Conservation (phyloP, 352 stramenopile species). For the Globisporangium solare region DNA sequence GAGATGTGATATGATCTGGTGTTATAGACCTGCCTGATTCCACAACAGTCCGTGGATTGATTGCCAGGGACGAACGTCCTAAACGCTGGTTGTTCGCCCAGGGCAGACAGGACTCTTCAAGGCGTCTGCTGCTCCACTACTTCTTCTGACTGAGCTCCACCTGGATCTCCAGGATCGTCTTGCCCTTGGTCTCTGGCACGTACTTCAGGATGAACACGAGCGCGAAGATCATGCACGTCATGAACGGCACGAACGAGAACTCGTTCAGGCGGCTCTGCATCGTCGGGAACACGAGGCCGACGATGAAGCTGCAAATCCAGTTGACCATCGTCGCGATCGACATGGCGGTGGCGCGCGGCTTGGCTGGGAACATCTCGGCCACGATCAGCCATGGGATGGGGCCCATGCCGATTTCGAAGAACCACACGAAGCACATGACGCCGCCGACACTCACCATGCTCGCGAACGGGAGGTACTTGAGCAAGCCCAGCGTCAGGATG, state of each 20-base stretch:
- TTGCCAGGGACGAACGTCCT: too few species aligned
- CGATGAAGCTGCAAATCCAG: slow-evolving; percentile 94
- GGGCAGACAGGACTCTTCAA: not conserved
- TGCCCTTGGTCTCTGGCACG: slow-evolving; percentile 90
- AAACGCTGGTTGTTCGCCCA: not conserved
- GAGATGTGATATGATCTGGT: too few species aligned
- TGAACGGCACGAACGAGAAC: slow-evolving; percentile 91
- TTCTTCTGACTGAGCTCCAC: slow-evolving; percentile 40
- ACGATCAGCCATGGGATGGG: slow-evolving; percentile 96
- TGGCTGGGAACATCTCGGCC: slow-evolving; percentile 95
- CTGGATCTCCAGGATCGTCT: slow-evolving; percentile 73
- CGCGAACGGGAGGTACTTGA: slow-evolving; percentile 58
- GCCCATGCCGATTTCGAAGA: slow-evolving; percentile 68
- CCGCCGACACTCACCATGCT: slow-evolving; percentile 56
- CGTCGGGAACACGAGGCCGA: slow-evolving; percentile 91
- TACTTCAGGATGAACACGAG: slow-evolving; percentile 79
- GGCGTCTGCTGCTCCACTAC: not conserved
- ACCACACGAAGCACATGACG: slow-evolving; percentile 78
- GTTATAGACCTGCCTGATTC: too few species aligned
- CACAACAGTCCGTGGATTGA: too few species aligned
- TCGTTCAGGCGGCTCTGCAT: slow-evolving; percentile 81
- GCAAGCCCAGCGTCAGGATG: slow-evolving; percentile 60
- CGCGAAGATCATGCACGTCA: slow-evolving; percentile 63
- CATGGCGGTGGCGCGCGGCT: slow-evolving; percentile 90
- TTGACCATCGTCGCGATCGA: slow-evolving; percentile 92